Evolutionary conservation across 2,329 filamentous ascomycete genomes (phyloP), one percentile per base, ranked within the genome.

Genomic region (Talaromyces pinophilus): DNA sequence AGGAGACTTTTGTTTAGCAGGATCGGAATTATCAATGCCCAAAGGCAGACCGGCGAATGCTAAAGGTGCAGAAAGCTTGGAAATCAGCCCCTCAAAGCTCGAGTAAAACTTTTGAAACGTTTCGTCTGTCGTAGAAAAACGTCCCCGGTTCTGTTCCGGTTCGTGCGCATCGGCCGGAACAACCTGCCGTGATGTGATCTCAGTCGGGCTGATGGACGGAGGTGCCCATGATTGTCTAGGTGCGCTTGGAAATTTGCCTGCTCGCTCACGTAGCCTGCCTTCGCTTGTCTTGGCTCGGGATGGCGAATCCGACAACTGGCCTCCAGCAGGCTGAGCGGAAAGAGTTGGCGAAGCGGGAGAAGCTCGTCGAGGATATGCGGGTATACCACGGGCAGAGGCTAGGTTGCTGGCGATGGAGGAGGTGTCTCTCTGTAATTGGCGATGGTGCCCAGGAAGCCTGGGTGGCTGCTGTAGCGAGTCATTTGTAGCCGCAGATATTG

Each of bases 11-110:
- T 73, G 75, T 57, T 65, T 71, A n/a, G 67, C 55, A n/a, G 73
- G 63, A 30, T 72, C 67, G 10, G 74, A 61, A 38, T 81, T 79
- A 62, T 85, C 83, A 35, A 75, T 75, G 33, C 87, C 86, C 5
- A 99, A 83, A 0, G 95, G 95, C 8, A 99, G 85, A 0, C 94
- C 94, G 4, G 95, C 92, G 80, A 97, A 99, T 3, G 93, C 94
- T 35, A 99, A 83, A 1, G 93, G 93, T 0, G 93, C 93, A 0
- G 94, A 96, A 13, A 98, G 87, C 71, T 90, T 91, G 68, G 92
- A 95, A 74, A 98, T 92, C 59, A 97, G 86, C 63, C 87, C 92
- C 64, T 93, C 93, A 73, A 97, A 97, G 0, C 92, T 93, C 67
- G 86, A 93, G 79, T 98, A 99, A 80, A 98, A 99, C 63, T 89